Base-by-base conservation (phyloP, 768 basidiomycete genomes). In the Naganishia randhawae region DNA sequence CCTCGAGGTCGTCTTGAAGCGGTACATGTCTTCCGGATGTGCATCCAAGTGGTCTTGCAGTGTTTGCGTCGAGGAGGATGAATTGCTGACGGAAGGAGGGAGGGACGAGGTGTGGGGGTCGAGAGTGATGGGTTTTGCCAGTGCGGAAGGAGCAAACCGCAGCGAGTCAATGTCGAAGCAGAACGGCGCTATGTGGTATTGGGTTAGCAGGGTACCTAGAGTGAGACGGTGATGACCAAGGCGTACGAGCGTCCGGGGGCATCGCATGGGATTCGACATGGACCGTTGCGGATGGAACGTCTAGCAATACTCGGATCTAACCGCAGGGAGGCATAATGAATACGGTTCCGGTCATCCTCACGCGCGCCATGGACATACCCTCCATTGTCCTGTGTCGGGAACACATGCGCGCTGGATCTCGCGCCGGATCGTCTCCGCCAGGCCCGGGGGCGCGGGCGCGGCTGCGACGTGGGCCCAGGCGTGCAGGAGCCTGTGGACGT, bases 291-390 rank as follows among this genome's bases (percentile, higher is more conserved):
- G 39, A 61, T 2, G 57, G 57, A 39, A 5, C 39, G 32, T 42
- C 22, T 25, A 61, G 39, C 22, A 61, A 25, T 8, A 61, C 57
- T 11, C 57, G 57, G 35, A 61, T 61, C 57, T 61, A 22, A 19
- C n/a, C 35, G 37, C 27, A 39, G 33, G 19, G 8, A 29, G 53
- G 27, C 29, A 53, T 27, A 17, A 7, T 31, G 7, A 7, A 53
- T 14, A 35, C n/a, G 35, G 8, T 4, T 35, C 22, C 29, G 29
- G n/a, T 25, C 4, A n/a, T n/a, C n/a, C n/a, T n/a, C n/a, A n/a
- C n/a, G n/a, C n/a, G n/a, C n/a, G n/a, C n/a, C n/a, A 41, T 42
- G 9, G 16, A 61, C 57, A 25, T 61, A 61, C 57, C 27, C 57
- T 61, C 57, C 39, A 61, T 25, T 61, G 10, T 25, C 39, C 22